Evolutionary conservation across 768 basidiomycete genomes (phyloP), one percentile per base, ranked within the genome.

Genomic region (Termitomyces sp.): DNA sequence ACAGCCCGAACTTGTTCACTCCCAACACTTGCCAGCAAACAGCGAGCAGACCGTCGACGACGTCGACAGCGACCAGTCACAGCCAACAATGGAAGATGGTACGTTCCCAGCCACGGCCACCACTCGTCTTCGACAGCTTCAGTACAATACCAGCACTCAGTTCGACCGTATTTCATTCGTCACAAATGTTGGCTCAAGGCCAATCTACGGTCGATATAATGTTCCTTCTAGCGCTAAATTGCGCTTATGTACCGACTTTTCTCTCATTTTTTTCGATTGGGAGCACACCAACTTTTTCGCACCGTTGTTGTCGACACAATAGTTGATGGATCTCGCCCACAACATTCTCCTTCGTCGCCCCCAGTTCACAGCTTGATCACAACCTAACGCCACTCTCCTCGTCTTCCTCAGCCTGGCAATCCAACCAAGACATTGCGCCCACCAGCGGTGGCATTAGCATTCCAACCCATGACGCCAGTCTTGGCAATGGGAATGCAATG

Each of bases 71-170:
- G 45, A 66, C 57, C 40, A 60, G 42, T 61, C 63, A 47, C 51
- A 38, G 29, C 58, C 76, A 76, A 69, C 65, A 69, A 81, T 81
- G 80, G 80, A 81, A 79, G 79, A 89, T 86, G 88, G 88, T 89
- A 89, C 88, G 88, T 89, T 79, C 73, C 82, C 88, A 88, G 78
- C 86, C 77, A 79, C 87, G 80, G 77, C 86, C 75, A 78, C 86
- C 79, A 78, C 85, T 73, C 80, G 73, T 79, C 57, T 61, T 48
- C 64, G 62, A 66, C 60, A 63, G 57, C 50, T 59, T 59, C 65
- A 65, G 65, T 63, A 66, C 59, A 61, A 58, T 67, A 65, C 61
- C 73, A 70, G 68, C 65, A 63, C 64, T 65, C 64, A 60, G 54
- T 67, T 67, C 62, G 59, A 63, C 61, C 62, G 54, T 62, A 61